phyloP scores from a whole-genome alignment of 2,329 filamentous ascomycete genomes.

The Penicillium sp. region DNA sequence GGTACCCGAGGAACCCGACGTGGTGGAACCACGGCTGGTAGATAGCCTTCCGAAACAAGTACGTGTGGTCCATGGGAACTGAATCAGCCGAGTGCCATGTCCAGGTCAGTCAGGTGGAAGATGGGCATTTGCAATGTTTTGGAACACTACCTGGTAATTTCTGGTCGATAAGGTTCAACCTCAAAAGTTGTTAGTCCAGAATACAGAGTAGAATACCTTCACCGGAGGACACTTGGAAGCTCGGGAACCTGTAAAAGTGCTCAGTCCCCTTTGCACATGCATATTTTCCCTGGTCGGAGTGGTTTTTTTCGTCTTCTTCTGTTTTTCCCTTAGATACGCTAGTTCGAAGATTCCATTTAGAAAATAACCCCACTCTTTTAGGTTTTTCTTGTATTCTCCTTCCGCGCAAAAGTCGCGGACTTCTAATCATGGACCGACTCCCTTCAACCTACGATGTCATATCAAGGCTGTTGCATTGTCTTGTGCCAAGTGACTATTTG shows the following conservation, averaged over 20 bases:
- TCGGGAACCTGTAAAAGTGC: neutral
- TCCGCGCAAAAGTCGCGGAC: too few species aligned
- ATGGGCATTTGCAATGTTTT: neutral
- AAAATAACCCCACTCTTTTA: conserved; percentile 2
- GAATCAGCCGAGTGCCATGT: neutral
- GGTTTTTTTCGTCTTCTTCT: neutral
- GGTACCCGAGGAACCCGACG: conserved; percentile 3
- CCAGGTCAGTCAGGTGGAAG: neutral
- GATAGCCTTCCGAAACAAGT: conserved; percentile 3
- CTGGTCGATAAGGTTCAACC: neutral
- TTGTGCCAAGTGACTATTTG: neutral
- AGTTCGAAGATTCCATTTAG: conserved; percentile 6
- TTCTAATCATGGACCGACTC: too few species aligned
- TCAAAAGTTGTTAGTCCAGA: too few species aligned
- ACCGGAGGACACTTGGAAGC: neutral
- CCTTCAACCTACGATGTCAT: neutral
- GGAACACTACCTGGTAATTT: neutral
- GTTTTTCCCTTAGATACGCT: neutral
- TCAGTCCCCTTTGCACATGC: conserved; percentile 10
- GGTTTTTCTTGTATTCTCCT: neutral
- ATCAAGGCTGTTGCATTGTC: conserved; percentile 6
- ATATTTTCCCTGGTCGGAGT: neutral
- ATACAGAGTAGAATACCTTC: too few species aligned
- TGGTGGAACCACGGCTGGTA: conserved; percentile 8
- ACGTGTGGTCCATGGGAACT: neutral